Percentiles rank a stretch among this genome's conserved stretches.
phyloP scores from a whole-genome alignment of 805 yeast species.

The Metschnikowia gelsemii region DNA sequence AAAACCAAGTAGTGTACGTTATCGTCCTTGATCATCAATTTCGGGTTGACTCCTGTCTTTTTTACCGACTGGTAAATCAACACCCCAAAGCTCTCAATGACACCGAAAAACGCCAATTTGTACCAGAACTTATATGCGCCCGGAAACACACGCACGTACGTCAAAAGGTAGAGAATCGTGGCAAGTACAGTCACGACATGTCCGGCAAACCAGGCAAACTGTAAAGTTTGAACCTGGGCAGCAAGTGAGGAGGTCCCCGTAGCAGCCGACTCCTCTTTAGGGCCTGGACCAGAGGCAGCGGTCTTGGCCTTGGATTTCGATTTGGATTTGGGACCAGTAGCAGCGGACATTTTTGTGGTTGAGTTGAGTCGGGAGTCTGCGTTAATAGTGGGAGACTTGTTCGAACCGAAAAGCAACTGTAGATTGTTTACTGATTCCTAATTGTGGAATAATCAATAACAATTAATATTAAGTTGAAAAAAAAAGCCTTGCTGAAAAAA shows the following conservation, averaged over 20 bases:
- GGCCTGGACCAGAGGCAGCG: constrained; percentile 4
- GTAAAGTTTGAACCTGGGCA: constrained; percentile 42
- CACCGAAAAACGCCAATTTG: constrained; percentile 59
- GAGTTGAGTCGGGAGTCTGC: neutral
- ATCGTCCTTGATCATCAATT: constrained; percentile 46
- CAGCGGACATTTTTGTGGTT: constrained; percentile 3
- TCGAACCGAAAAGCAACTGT: no score
- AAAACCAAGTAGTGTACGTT: constrained; percentile 68
- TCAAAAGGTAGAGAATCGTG: constrained; percentile 31
- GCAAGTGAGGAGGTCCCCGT: constrained; percentile 1
- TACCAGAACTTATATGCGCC: constrained; percentile 44
- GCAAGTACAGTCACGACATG: constrained; percentile 37
- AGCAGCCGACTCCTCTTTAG: constrained; percentile 1
- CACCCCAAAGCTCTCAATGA: constrained; percentile 71
- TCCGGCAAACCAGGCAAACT: constrained; percentile 74
- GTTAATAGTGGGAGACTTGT: no score
- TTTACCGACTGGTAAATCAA: constrained; percentile 58
- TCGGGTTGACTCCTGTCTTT: constrained; percentile 28
- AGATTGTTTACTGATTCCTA: neutral
- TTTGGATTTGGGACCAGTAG: neutral
- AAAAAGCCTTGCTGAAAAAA: no score
- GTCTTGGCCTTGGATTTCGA: neutral
- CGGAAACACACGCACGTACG: constrained; percentile 33
- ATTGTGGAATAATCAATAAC: neutral
- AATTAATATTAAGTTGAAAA: neutral